Conservation (phyloP, 768 basidiomycete species). For the Boletus pseudopeckii region DNA sequence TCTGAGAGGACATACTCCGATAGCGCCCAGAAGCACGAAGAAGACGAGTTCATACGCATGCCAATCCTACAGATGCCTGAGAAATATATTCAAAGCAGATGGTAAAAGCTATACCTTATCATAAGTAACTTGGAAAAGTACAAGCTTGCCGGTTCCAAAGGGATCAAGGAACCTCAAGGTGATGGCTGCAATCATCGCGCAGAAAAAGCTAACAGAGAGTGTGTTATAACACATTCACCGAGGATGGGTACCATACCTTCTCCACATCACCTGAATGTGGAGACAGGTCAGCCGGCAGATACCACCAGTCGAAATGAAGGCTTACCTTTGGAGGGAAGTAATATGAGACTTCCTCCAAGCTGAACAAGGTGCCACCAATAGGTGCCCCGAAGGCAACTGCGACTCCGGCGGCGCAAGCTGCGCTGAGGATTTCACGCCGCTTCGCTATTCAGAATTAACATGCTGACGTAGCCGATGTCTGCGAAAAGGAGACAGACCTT, state of each 20-base stretch:
- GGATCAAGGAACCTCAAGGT: constrained; percentile 92
- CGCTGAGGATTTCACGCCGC: constrained; percentile 90
- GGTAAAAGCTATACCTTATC: constrained; percentile 52
- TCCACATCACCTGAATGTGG: constrained; percentile 77
- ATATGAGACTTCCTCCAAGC: constrained; percentile 93
- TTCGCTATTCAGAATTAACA: constrained; percentile 54
- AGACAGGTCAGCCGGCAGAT: constrained; percentile 1
- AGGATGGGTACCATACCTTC: constrained; percentile 55
- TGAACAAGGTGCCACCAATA: constrained; percentile 89
- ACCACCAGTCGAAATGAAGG: not conserved
- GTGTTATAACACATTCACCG: not conserved
- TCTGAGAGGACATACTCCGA: constrained; percentile 59
- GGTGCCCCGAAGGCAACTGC: constrained; percentile 97
- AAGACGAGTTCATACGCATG: constrained; percentile 84
- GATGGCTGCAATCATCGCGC: constrained; percentile 95
- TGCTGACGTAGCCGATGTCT: not conserved
- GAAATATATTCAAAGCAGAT: not conserved
- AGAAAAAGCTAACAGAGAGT: constrained; percentile 77
- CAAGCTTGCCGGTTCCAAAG: constrained; percentile 92
- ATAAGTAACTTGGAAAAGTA: constrained; percentile 89
- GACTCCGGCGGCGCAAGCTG: constrained; percentile 96
- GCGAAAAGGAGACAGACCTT: constrained; percentile 51
- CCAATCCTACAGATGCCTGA: constrained; percentile 66
- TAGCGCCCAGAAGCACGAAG: constrained; percentile 82
- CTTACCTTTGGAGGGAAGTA: constrained; percentile 91